Base-by-base conservation (phyloP, 176 grass and related monocot species). In the Cenchrus fungigraminus region DNA sequence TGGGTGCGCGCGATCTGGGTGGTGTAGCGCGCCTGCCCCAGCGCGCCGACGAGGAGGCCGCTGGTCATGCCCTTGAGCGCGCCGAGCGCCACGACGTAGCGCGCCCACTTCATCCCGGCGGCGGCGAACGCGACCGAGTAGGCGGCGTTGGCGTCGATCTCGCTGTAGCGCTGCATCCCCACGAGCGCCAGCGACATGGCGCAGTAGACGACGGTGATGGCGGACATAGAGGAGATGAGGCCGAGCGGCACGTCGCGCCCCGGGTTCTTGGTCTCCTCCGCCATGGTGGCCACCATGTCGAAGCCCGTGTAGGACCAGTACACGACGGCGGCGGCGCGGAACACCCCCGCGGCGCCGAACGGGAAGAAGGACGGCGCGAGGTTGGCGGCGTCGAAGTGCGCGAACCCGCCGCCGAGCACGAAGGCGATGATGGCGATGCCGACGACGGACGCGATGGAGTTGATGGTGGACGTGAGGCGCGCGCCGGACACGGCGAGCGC, bases 271-370 rank as follows among this genome's bases (percentile, higher is more conserved):
- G 88, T 94, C 83, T 91, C 92, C 86, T 94, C 88, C 8, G 86
- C 88, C 92, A 94, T 88, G 53, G 85, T 94, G 67, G 89, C 92
- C 68, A 94, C 86, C 88, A 88, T 86, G 79, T 94, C 92, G 79
- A 94, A 94, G 0, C 88, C 88, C 1, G 88, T 88, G 92, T 91
- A 94, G 29, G 86, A 86, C 86, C 82, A 94, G 85, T 88, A 94
- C 44, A 94, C 88, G 4, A 94, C 82, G 12, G 69, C 88, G 0
- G 86, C 74, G 5, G 88, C 88, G 72, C 86, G 68, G 79, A 94
- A 88, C 16, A 94, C 79, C 16, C 92, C 92, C 37, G 71, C 65
- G 74, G 79, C 84, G 9, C 88, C 88, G 62, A 79, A 83, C 20
- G 92, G 86, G 78, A 94, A 80, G 68, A 94, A 86, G 79, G 87